Base-by-base conservation (phyloP, 2,329 filamentous ascomycete species). In the Clonostachys solani region DNA sequence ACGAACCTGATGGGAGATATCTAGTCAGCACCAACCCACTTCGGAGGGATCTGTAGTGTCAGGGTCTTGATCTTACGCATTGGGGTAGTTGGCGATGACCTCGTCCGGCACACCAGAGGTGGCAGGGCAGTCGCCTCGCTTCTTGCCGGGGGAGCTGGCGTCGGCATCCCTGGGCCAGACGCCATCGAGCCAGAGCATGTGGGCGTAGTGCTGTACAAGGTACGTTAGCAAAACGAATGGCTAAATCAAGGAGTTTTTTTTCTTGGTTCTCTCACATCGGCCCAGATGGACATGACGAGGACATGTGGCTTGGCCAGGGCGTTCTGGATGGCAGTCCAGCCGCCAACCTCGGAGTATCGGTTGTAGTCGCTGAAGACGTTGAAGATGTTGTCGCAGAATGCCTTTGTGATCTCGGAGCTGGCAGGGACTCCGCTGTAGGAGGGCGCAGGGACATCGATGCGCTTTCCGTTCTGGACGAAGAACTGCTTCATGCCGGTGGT, bases 181-280 rank as follows among this genome's bases (percentile, higher is more conserved):
- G 51, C 74, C 76, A 69, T 87, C 83, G 54, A 88, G 77, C 84
- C 84, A 87, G 55, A 84, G 75, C 81, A 87, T 87, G 66, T 83
- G 74, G 56, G 77, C 68, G 47, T 74, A 66, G 62, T 85, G 76
- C 52, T 54, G 29, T 44, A 40, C 12, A 42, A 34, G 23, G 6
- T 4, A 10, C 23, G 42, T 47, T 41, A 50, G 43, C 47, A n/a
- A 33, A n/a, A n/a, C n/a, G n/a, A n/a, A 18, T 41, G 16, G 19
- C 4, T 33, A 12, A 33, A 15, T 12, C 35, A 19, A 15, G 16
- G 10, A 4, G 18, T 5, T 8, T 2, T 16, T 6, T n/a, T 17
- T 10, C 12, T 29, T 34, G 41, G 23, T 33, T 36, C n/a, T 57
- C 60, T 50, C 49, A 63, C 60, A 52, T 73, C 69, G 49, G 69